Conservation (phyloP, 768 basidiomycete genomes). For the Pisolithus tinctorius region DNA sequence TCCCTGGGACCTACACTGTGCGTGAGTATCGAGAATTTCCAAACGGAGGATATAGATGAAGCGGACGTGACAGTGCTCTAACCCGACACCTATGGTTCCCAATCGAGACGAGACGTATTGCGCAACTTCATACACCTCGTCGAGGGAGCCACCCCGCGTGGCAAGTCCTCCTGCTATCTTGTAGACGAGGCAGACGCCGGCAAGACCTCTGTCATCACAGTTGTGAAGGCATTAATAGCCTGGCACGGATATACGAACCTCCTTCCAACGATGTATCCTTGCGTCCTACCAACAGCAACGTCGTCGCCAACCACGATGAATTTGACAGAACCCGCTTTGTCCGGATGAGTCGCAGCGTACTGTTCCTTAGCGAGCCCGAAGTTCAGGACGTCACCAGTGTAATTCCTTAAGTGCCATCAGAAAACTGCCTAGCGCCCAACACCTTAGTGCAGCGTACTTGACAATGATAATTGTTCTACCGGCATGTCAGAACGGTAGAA, state of each 20-base stretch:
- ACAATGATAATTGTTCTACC: conserved; percentile 74
- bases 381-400: conserved; percentile 87
- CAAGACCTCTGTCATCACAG: conserved; percentile 54
- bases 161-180: conserved; percentile 87
- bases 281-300: conserved; percentile 75
- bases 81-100: conserved; percentile 78
- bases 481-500: neutral
- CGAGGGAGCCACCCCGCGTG: conserved; percentile 54
- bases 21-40: neutral
- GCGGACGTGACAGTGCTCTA: conserved; percentile 82
- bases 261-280: conserved; percentile 81
- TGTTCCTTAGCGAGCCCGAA: conserved; percentile 89
- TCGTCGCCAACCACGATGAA: conserved; percentile 88
- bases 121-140: conserved; percentile 61
- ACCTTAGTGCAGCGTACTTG: conserved; percentile 41
- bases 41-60: neutral
- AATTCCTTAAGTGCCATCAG: conserved; percentile 48
- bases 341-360: conserved; percentile 62
- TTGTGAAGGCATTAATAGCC: neutral
- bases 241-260: conserved; percentile 34
- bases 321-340: conserved; percentile 58
- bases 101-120: conserved; percentile 60
- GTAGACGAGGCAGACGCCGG: conserved; percentile 79
- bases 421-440: neutral
- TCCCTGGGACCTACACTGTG: conserved; percentile 65